Evolutionary conservation across 2,329 filamentous ascomycete species (phyloP).

Genomic region (Fusarium chlamydosporum): DNA sequence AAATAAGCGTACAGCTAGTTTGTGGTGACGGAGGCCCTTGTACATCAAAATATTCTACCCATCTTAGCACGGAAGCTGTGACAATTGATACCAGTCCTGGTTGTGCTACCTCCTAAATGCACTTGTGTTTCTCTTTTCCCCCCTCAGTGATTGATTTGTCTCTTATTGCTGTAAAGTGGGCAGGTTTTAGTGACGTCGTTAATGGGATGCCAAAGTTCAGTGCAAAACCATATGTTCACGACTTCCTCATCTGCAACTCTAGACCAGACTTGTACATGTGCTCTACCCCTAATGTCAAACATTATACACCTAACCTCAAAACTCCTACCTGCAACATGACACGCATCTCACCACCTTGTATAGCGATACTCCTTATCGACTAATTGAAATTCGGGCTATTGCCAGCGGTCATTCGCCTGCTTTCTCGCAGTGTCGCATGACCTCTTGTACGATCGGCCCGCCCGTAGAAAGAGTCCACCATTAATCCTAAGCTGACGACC

Average conservation of each 20-base stretch:
- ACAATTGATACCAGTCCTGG: constrained; percentile 57
- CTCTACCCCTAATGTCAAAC: not conserved
- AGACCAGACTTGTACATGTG: constrained; percentile 10
- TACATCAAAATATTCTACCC: constrained; percentile 59
- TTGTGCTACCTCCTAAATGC: constrained; percentile 48
- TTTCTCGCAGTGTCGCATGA: constrained; percentile 35
- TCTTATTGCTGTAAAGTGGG: not conserved
- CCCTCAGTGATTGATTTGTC: constrained; percentile 41
- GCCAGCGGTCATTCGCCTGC: constrained; percentile 7
- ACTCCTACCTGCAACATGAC: constrained; percentile 26
- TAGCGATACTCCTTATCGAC: constrained; percentile 26
- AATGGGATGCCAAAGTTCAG: constrained; percentile 27
- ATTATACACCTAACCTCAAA: constrained; percentile 1
- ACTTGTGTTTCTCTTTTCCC: constrained; percentile 24
- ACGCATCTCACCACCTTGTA: constrained; percentile 17
- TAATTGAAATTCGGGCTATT: constrained; percentile 18
- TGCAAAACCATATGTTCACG: constrained; percentile 22
- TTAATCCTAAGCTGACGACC: constrained; percentile 23
- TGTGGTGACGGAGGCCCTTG: constrained; percentile 58
- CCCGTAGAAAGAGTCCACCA: constrained; percentile 14
- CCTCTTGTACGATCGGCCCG: constrained; percentile 15
- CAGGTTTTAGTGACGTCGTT: constrained; percentile 22
- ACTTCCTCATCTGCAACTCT: constrained; percentile 17
- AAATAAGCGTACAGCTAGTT: constrained; percentile 77
- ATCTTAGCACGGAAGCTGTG: constrained; percentile 55